Conservation (phyloP, 208 protist species). For the Wallacemonas collosoma region DNA sequence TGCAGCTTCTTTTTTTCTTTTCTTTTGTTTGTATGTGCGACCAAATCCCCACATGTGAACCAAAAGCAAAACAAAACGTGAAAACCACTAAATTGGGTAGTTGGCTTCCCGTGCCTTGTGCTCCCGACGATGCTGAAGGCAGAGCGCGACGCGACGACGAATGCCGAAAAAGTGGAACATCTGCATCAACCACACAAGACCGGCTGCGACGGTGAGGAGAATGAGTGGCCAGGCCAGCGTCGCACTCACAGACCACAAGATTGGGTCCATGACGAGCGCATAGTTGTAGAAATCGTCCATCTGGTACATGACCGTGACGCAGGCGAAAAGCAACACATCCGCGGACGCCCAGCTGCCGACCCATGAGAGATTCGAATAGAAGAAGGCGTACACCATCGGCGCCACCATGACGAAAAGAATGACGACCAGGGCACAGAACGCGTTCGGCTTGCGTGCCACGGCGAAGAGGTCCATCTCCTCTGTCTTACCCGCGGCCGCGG, state of each 20-base stretch:
- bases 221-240: constrained; percentile 33
- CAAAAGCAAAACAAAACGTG: not conserved
- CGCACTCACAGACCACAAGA: constrained; percentile 20
- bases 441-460: not conserved
- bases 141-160: constrained; percentile 2
- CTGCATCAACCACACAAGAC: constrained; percentile 20
- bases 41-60: too few species aligned
- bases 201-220: constrained; percentile 21
- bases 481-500: not conserved
- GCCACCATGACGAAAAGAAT: constrained; percentile 33
- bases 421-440: constrained; percentile 13
- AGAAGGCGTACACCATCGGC: constrained; percentile 23
- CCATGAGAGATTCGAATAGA: constrained; percentile 23
- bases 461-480: constrained; percentile 9
- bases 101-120: constrained; percentile 6
- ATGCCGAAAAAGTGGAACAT: constrained; percentile 19
- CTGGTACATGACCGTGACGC: constrained; percentile 44
- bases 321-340: constrained; percentile 76
- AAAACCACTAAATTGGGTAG: constrained; percentile 5
- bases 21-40: not conserved
- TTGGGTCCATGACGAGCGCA: constrained; percentile 40
- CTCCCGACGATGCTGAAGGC: constrained; percentile 2
- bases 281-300: constrained; percentile 71
- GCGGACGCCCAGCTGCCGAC: constrained; percentile 79
- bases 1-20: not conserved